These are phyloP conservation scores for Colletotrichum musicola DNA, from an alignment of 2,329 filamentous ascomycete genomes.

Conservation along the genomic window DNA sequence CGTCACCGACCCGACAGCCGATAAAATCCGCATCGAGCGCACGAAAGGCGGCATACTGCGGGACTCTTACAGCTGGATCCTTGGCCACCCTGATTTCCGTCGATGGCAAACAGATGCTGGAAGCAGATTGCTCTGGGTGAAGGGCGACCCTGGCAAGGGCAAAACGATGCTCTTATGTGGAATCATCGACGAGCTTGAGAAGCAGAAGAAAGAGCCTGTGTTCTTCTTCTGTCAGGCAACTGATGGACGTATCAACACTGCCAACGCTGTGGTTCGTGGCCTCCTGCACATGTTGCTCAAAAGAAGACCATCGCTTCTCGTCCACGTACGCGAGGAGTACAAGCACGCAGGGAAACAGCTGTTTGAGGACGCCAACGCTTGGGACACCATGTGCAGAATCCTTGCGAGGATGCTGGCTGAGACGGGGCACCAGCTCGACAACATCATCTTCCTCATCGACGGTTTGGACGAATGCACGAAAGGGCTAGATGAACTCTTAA, in stretches of 20 bases:
- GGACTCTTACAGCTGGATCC: constrained; percentile 52
- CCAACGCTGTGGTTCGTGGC: constrained; percentile 55
- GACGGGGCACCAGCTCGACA: constrained; percentile 37
- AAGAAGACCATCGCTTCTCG: neutral
- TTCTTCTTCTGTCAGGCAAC: constrained; percentile 60
- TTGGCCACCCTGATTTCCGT: constrained; percentile 44
- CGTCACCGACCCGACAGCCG: constrained; percentile 47
- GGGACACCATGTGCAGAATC: constrained; percentile 51
- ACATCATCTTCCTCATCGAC: constrained; percentile 52
- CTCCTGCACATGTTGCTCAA: constrained; percentile 55
- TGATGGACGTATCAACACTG: constrained; percentile 52
- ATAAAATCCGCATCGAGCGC: constrained; percentile 52
- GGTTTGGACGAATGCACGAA: constrained; percentile 18
- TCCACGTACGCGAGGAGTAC: constrained; percentile 19
- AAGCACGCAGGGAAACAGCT: constrained; percentile 45
- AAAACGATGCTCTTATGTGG: constrained; percentile 59
- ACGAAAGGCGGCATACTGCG: constrained; percentile 50
- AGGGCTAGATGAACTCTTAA: constrained; percentile 46
- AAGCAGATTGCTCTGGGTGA: constrained; percentile 52
- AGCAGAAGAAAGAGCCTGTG: neutral
- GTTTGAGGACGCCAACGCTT: constrained; percentile 52
- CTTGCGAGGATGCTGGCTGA: constrained; percentile 55
- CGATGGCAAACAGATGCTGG: constrained; percentile 43
- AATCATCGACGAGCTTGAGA: constrained; percentile 51
- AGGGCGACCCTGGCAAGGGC: constrained; percentile 55